phyloP scores from a whole-genome alignment of 306 rosid genomes.

The Trifolium fragiferum region DNA sequence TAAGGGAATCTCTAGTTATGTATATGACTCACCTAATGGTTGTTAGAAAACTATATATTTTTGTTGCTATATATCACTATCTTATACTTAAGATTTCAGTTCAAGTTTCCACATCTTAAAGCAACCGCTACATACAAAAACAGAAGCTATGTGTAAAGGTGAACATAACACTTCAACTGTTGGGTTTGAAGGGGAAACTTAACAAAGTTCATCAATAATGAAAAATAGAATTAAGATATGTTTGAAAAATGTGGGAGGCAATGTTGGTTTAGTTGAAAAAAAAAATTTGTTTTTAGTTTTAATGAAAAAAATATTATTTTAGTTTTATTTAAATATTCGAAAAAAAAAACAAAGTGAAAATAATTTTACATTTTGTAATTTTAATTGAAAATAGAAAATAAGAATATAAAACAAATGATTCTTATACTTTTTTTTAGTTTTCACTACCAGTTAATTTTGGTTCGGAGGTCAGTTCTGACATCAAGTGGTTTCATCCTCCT shows the following conservation, averaged over 20 bases:
- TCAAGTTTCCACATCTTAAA: conserved; percentile 73
- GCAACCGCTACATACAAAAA: conserved; percentile 59
- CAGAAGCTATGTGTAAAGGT: conserved; percentile 43
- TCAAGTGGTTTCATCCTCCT: too few species aligned
- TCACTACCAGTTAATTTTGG: too few species aligned
- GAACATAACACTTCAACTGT: conserved; percentile 63
- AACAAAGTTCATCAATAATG: neutral
- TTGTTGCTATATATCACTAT: conserved; percentile 34
- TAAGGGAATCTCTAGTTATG: conserved; percentile 43
- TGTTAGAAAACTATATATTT: conserved; percentile 49
- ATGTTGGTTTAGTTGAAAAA: neutral
- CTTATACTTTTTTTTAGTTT: too few species aligned
- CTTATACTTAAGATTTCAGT: conserved; percentile 41
- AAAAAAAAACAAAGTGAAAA: neutral
- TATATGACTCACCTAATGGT: conserved; percentile 59
- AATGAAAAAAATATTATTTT: neutral
- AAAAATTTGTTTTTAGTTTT: neutral
- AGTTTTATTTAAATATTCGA: neutral
- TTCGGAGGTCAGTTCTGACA: too few species aligned
- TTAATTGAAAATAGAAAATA: neutral
- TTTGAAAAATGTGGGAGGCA: neutral
- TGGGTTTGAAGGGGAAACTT: conserved; percentile 43
- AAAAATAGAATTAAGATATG: neutral
- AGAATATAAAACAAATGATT: too few species aligned
- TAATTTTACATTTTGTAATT: too few species aligned